Evolutionary conservation across 768 basidiomycete species (phyloP).

Genomic region (Kwoniella dendrophila): DNA sequence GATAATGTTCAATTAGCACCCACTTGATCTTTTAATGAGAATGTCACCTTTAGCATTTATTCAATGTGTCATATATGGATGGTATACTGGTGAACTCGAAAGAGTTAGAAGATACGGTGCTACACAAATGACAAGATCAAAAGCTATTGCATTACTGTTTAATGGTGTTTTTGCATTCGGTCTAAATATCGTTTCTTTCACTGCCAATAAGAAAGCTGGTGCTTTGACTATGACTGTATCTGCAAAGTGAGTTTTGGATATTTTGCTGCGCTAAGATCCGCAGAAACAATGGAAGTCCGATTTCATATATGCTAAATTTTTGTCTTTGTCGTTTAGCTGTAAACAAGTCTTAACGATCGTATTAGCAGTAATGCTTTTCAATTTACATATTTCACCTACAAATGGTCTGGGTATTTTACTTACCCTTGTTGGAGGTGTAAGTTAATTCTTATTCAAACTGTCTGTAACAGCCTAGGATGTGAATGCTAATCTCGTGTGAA

Average conservation of each 20-base stretch:
- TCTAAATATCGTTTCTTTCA: slow-evolving; percentile 90
- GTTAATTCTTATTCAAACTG: slow-evolving; percentile 48
- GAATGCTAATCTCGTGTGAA: not conserved
- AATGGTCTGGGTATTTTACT: slow-evolving; percentile 82
- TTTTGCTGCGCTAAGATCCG: too few relatives aligned
- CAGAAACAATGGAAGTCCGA: too few relatives aligned
- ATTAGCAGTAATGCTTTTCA: slow-evolving; percentile 78
- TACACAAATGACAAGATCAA: slow-evolving; percentile 60
- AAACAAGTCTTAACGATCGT: slow-evolving; percentile 92
- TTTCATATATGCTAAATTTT: not conserved
- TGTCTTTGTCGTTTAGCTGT: slow-evolving; percentile 58
- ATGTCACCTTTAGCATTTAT: slow-evolving; percentile 91
- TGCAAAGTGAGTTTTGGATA: slow-evolving; percentile 42
- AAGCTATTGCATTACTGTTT: slow-evolving; percentile 64
- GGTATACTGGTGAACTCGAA: slow-evolving; percentile 76
- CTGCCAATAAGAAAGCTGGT: slow-evolving; percentile 89
- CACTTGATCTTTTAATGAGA: slow-evolving; percentile 82
- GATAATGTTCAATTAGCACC: slow-evolving; percentile 61
- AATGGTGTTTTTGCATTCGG: slow-evolving; percentile 90
- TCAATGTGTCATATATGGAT: slow-evolving; percentile 77
- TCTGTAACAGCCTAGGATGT: not conserved
- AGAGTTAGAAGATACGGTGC: slow-evolving; percentile 62
- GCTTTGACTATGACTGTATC: slow-evolving; percentile 59
- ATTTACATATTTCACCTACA: slow-evolving; percentile 73
- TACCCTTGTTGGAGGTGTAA: slow-evolving; percentile 82